Percentiles rank a stretch among this genome's conserved stretches.
These are phyloP conservation scores for Chalciporus sphaerocephalus DNA, from an alignment of 768 basidiomycete genomes.

Conservation along the genomic window DNA sequence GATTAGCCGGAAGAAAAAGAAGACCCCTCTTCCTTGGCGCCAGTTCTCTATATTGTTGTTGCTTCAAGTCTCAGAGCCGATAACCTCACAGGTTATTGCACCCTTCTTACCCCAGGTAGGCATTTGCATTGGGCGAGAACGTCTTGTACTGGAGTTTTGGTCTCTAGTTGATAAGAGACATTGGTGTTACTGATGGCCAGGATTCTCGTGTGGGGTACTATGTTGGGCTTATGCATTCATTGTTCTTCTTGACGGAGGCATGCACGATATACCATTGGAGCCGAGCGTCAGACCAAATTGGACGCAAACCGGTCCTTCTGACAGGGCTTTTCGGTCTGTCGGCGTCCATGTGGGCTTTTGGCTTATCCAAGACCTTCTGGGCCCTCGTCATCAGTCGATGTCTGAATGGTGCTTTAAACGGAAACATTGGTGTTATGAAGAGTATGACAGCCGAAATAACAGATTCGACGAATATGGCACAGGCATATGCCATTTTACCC, in stretches of 20 bases:
- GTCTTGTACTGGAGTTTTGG: neutral
- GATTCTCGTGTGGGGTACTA: constrained; percentile 45
- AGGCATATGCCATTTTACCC: constrained; percentile 58
- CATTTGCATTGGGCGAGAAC: neutral
- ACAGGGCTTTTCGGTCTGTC: constrained; percentile 43
- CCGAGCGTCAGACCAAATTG: constrained; percentile 45
- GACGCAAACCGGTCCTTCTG: constrained; percentile 47
- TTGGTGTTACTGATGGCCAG: constrained; percentile 40
- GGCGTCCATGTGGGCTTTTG: constrained; percentile 45
- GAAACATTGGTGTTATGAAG: constrained; percentile 52
- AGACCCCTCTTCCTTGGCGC: constrained; percentile 60
- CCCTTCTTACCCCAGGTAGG: constrained; percentile 65
- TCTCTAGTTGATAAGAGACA: constrained; percentile 26
- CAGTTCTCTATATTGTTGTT: constrained; percentile 67
- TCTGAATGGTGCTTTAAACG: constrained; percentile 47
- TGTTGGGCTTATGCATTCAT: constrained; percentile 46
- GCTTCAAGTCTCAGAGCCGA: constrained; percentile 69
- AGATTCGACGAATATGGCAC: constrained; percentile 28
- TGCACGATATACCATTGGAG: constrained; percentile 48
- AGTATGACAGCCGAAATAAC: constrained; percentile 44
- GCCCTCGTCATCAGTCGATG: constrained; percentile 42
- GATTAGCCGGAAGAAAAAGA: constrained; percentile 24
- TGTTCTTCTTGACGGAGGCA: constrained; percentile 49
- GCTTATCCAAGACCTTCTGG: constrained; percentile 45
- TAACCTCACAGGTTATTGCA: constrained; percentile 69